A percentile compares a stretch with the other conserved stretches of the same genome.
Conservation (phyloP, 495 filamentous ascomycete genomes). For the Tuber magnatum region DNA sequence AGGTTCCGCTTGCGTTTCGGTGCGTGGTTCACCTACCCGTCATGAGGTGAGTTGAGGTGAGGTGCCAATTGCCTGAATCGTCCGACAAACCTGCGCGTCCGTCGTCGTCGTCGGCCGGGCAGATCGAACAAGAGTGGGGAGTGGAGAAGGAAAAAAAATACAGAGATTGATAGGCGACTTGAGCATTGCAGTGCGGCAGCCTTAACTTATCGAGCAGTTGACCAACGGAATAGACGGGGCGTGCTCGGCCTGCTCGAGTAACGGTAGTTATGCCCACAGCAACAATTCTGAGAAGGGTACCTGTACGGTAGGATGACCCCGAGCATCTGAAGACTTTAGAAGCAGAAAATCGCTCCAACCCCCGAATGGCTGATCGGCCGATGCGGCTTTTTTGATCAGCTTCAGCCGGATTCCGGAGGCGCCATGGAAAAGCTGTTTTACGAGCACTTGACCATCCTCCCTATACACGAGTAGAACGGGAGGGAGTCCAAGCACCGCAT, state of each 20-base stretch:
- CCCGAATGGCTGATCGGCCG: not conserved
- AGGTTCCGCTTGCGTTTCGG: not conserved
- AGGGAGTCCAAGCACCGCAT: not conserved
- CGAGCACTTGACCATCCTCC: not conserved
- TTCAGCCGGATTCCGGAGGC: not conserved
- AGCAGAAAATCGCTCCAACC: not conserved
- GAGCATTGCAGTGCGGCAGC: not conserved
- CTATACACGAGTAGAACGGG: not conserved
- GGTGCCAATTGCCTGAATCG: not conserved
- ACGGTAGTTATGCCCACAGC: not conserved
- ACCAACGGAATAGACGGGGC: not conserved
- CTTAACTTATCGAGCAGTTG: not conserved
- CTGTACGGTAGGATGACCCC: not conserved
- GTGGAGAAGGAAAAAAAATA: not conserved
- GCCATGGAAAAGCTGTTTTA: not conserved
- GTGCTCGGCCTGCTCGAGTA: not conserved
- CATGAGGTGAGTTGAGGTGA: not conserved
- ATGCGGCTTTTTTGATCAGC: not conserved
- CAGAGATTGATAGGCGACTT: not conserved
- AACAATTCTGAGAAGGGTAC: not conserved
- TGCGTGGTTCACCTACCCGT: not conserved
- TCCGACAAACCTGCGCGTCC: not conserved
- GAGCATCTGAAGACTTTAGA: not conserved
- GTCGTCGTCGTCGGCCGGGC: not conserved
- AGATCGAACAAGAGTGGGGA: not conserved